phyloP scores from a whole-genome alignment of 768 basidiomycete genomes.

The Scleroderma citrinum region DNA sequence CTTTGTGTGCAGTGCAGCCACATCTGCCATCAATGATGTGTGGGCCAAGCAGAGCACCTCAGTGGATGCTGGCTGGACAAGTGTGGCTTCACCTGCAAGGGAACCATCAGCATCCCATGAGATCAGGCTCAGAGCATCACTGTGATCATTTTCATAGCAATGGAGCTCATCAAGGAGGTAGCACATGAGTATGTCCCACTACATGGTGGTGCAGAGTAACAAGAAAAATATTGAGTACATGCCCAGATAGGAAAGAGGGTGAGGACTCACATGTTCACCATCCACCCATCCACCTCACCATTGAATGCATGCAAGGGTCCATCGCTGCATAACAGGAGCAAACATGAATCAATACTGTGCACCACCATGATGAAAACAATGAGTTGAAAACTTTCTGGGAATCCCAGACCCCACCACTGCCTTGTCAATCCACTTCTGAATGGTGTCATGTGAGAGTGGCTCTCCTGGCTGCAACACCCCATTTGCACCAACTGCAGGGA shows the following conservation, averaged over 20 bases:
- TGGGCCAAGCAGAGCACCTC: neutral
- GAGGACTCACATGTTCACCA: conserved; percentile 28
- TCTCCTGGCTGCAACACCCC: conserved; percentile 18
- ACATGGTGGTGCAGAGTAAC: neutral
- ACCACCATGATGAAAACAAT: conserved; percentile 24
- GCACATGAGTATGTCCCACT: conserved; percentile 3
- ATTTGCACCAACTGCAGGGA: conserved; percentile 18
- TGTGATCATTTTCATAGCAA: conserved; percentile 20
- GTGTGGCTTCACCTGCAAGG: neutral
- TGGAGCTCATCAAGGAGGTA: conserved; percentile 27
- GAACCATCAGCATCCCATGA: neutral
- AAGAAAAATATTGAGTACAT: neutral
- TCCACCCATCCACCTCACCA: conserved; percentile 43
- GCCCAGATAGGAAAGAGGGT: neutral
- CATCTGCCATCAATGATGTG: neutral
- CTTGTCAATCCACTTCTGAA: conserved; percentile 18
- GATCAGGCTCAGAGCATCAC: conserved; percentile 6
- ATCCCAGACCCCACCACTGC: conserved; percentile 3
- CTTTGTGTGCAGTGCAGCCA: neutral
- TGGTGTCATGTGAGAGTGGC: conserved; percentile 16
- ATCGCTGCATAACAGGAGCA: conserved; percentile 29
- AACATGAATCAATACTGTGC: conserved; percentile 27
- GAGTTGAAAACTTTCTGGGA: conserved; percentile 16
- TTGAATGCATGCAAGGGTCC: conserved; percentile 29
- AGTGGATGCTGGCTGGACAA: neutral